These are phyloP conservation scores for Cucurbita pepo DNA, from an alignment of 306 rosid species.

Conservation along the genomic window DNA sequence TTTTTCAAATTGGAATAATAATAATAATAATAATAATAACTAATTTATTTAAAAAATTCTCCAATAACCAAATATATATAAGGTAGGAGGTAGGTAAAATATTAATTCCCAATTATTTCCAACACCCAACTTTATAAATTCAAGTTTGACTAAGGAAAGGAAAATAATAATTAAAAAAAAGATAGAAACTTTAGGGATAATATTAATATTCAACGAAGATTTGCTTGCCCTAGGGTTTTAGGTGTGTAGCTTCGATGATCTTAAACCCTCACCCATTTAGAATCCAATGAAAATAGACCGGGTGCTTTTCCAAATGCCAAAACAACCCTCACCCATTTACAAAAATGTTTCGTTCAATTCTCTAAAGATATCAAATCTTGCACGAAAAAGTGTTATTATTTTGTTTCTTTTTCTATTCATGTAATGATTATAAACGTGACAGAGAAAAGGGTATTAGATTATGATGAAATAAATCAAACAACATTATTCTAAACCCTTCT, in stretches of 20 bases:
- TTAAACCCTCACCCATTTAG: too few relatives aligned
- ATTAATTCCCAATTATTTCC: slow-evolving; percentile 3
- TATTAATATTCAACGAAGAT: neutral
- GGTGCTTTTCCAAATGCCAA: too few relatives aligned
- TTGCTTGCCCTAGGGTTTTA: too few relatives aligned
- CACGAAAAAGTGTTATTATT: too few relatives aligned
- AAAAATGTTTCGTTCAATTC: too few relatives aligned
- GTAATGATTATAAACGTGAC: too few relatives aligned
- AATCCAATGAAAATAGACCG: too few relatives aligned
- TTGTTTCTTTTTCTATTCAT: too few relatives aligned
- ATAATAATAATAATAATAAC: neutral
- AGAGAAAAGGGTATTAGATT: neutral
- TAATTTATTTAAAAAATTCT: neutral
- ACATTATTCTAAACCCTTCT: neutral
- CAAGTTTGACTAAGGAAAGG: neutral
- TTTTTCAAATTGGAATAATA: neutral
- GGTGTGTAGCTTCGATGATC: too few relatives aligned
- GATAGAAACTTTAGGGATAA: neutral
- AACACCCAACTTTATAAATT: neutral
- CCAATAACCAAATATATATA: neutral
- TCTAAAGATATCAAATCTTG: too few relatives aligned
- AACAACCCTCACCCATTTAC: too few relatives aligned
- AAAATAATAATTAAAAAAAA: neutral
- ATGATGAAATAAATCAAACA: neutral
- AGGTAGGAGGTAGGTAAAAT: neutral